A percentile compares a stretch with the other conserved stretches of the same genome.
These are phyloP conservation scores for Eimeria brunetti DNA, from an alignment of 169 alveolate genomes.

Conservation along the genomic window DNA sequence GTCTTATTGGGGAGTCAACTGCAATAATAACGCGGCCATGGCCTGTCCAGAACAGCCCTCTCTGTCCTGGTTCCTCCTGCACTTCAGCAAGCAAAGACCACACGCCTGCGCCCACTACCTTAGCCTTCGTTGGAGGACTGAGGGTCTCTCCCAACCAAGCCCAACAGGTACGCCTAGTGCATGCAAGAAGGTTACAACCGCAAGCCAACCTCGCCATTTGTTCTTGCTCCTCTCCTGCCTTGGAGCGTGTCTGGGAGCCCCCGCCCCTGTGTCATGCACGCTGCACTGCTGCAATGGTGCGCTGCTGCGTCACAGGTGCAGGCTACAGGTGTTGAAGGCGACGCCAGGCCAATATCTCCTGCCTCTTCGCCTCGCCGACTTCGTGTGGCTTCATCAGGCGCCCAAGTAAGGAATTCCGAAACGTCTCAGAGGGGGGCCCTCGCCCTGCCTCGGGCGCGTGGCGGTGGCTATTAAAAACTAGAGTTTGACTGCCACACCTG, in stretches of 20 bases:
- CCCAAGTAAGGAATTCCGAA: constrained; percentile 30
- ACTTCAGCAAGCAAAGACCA: not conserved
- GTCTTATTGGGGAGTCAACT: not conserved
- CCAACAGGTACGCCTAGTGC: not conserved
- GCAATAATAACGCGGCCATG: constrained; percentile 13
- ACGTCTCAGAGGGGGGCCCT: not conserved
- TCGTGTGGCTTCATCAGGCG: constrained; percentile 29
- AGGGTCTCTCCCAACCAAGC: not conserved
- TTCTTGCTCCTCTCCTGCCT: not conserved
- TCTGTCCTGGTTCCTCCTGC: not conserved
- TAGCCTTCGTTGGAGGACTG: constrained; percentile 39
- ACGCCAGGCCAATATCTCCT: not conserved
- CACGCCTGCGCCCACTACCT: not conserved
- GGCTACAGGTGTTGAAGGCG: not conserved
- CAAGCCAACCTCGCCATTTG: not conserved
- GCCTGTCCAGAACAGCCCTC: not conserved
- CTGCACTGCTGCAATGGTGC: not conserved
- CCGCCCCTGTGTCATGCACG: not conserved
- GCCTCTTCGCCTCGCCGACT: not conserved
- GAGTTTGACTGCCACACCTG: not conserved
- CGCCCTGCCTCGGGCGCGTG: not conserved
- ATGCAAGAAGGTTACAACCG: not conserved
- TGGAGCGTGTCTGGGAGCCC: not conserved
- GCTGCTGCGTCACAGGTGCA: constrained; percentile 16
- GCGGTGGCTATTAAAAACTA: not conserved